A percentile compares a stretch with the other conserved stretches of the same genome.
Evolutionary conservation across 208 protist genomes (phyloP).

Genomic region (Entamoeba moshkovskii): DNA sequence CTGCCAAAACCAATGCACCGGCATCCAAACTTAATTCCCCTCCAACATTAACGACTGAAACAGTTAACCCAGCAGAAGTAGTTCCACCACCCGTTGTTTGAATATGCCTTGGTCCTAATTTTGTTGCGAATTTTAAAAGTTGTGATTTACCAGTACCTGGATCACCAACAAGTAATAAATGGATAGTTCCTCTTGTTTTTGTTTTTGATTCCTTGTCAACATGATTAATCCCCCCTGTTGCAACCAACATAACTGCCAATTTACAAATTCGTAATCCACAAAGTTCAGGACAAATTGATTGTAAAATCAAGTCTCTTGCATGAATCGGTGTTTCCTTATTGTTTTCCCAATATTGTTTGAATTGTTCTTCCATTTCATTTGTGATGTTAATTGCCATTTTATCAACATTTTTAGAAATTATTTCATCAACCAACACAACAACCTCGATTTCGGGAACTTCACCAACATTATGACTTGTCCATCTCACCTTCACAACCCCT

Average conservation of each 20-base stretch:
- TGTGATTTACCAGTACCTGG: conserved; percentile 96
- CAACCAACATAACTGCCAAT: not conserved
- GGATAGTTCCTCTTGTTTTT: conserved; percentile 75
- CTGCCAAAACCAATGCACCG: conserved; percentile 95
- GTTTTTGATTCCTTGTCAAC: not conserved
- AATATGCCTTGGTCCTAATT: conserved; percentile 73
- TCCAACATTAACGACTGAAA: conserved; percentile 82
- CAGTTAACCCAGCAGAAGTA: conserved; percentile 80
- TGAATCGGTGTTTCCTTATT: not conserved
- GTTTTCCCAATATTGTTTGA: not conserved
- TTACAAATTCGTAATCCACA: not conserved
- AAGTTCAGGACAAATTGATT: not conserved
- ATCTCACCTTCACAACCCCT: not conserved
- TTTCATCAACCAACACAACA: not conserved
- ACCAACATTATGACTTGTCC: not conserved
- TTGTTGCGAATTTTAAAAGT: conserved; percentile 87
- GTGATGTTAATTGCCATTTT: not conserved
- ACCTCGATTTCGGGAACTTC: not conserved
- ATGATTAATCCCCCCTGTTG: not conserved
- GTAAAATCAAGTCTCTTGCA: not conserved
- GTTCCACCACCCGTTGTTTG: conserved; percentile 90
- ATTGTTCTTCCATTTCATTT: not conserved
- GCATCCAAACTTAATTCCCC: conserved; percentile 96
- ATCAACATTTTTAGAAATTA: not conserved
- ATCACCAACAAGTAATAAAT: conserved; percentile 94